Base-by-base conservation (phyloP, 495 filamentous ascomycete genomes). In the Tetracladium setigerum region DNA sequence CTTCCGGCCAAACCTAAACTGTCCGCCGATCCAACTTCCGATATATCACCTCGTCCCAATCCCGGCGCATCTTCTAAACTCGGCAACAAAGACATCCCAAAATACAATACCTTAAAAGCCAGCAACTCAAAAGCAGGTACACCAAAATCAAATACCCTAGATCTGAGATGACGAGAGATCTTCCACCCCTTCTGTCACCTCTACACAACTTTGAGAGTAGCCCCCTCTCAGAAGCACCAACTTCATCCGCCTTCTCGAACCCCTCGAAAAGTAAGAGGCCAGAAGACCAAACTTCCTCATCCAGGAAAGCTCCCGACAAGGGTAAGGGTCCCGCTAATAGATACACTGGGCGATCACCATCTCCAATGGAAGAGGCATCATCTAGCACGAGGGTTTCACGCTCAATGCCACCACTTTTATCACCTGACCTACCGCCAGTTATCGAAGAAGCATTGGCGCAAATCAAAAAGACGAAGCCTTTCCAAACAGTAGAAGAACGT, bases 161-260 rank as follows among this genome's bases (percentile, higher is more conserved):
- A 14, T 38, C 47, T 2, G 49, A 59, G 13, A 59, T 47, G 19
- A 51, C 47, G 0, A 13, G 49, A 12, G 36, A 52, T 12, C 37
- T 59, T 9, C 56, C 56, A 1, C 44, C 48, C 9, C 37, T 55
- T 4, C 46, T 59, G 30, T 59, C 56, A 9, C 56, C 56, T 27
- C 32, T 59, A 41, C 56, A 48, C 13, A 49, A 59, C 50, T 38
- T 59, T 2, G 51, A 52, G 10, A 41, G 30, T 30, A 22, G 42
- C 16, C 46, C 54, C 7, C 14, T 18, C 16, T 30, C 19, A 34
- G 16, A 31, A 19, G 24, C 39, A 30, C 38, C 30, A 2, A n/a
- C 17, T 30, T 32, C 24, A 13, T n/a, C n/a, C n/a, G n/a, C n/a
- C n/a, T n/a, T n/a, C 22, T 27, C 22, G 22, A 7, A 3, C 22